Base-by-base conservation (phyloP, 2,329 filamentous ascomycete genomes). In the Stagonosporopsis rhizophila region DNA sequence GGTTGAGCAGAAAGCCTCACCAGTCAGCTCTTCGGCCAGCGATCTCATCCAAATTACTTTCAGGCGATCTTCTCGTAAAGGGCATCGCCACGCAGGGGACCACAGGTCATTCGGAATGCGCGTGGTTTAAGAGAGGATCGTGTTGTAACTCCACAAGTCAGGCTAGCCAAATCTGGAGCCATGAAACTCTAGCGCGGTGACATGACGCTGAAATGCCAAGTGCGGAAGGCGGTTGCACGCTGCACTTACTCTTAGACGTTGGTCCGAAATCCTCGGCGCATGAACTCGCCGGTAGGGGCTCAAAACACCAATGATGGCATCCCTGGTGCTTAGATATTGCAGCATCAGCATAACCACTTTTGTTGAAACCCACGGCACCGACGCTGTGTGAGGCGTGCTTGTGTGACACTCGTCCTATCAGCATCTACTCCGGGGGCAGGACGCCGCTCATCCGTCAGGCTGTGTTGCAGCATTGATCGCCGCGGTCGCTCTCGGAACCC, bases 281-380 rank as follows among this genome's bases (percentile, higher is more conserved):
- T 56, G 19, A 57, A 59, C 39, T 28, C 49, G 39, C 45, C 51
- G 47, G 25, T n/a, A 47, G 44, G 56, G 35, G 35, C 35, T 35
- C 56, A 57, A 64, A 64, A 64, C 61, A 64, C 52, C 59, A 60
- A 55, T 48, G 20, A 54, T 56, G 46, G 40, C 44, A 38, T 41
- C 44, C 47, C 40, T 50, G 45, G 49, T 38, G 50, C 50, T 44
- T 38, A 38, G 38, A 25, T 46, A 49, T 38, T 45, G 28, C 37
- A 46, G 50, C 50, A 45, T 37, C 54, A 42, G 25, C 22, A 30
- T 44, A 34, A 32, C 34, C 47, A 45, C 47, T 45, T 15, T 51
- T 32, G 27, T 20, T 56, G 53, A 46, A 46, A 50, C 53, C 19
- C 15, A 35, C 25, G 17, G 28, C 20, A 23, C 48, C 25, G n/a